Base-by-base conservation (phyloP, 306 rosid species). In the Dalbergia cultrata region DNA sequence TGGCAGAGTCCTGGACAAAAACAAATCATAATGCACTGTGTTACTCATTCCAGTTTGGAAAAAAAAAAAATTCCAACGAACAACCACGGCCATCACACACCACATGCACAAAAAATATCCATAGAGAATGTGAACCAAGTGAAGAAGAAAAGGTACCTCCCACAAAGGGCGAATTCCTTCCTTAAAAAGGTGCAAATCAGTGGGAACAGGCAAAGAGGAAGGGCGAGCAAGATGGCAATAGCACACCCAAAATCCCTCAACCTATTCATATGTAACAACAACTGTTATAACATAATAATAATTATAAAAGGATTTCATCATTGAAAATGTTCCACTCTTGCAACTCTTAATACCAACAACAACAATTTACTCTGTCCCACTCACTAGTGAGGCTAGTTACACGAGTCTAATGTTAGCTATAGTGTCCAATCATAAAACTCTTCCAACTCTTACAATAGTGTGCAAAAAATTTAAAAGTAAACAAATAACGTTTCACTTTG, bases 101-200 rank as follows among this genome's bases (percentile, higher is more conserved):
- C 44, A 43, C 49, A 43, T 10, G 9, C 49, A 8, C 18, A 52
- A 13, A n/a, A 10, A 52, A 5, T 14, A 14, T 52, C 58, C 18
- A 52, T 7, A 54, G 4, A 54, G 26, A 54, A 54, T 54, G 22
- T n/a, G 22, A 17, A 54, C 59, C 58, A 79, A 43, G 43, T 59
- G 19, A 37, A 47, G 49, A 65, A 60, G 70, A 81, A 81, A 64
- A 49, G 49, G 22, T 78, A 92, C 97, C 97, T 95, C 98, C 99
- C 99, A 95, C 18, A 95, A 77, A 34, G 99, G 99, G 53, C 98
- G 97, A 59, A 95, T 95, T 63, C 98, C 99, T 67, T 95, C 99
- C 87, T 93, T 93, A 66, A 95, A 95, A 77, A 95, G 94, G 79
- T 93, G 99, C 85, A 95, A 81, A 86, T 95, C 99, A 21, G 99